Evolutionary conservation across 768 basidiomycete genomes (phyloP), one percentile per base, ranked within the genome.

Genomic region (Trametes villosa): DNA sequence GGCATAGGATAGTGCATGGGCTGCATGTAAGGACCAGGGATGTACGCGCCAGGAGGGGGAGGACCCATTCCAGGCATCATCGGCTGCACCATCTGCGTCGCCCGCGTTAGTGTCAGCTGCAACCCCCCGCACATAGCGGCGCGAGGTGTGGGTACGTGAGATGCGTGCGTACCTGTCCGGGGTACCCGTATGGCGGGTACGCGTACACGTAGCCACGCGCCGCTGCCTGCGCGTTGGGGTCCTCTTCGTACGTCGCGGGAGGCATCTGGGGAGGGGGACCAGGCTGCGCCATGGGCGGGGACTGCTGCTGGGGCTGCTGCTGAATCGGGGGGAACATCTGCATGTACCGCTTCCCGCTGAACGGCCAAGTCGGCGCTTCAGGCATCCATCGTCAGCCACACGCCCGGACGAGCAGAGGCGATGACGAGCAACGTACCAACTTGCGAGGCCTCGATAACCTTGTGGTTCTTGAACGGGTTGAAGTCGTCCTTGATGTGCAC

Each of bases 401-500:
- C 33, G 22, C 18, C 47, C 3, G 44, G 51, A 9, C 27, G 17
- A 44, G 50, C 3, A 13, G 11, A 47, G n/a, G 17, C 9, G 26
- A 30, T 7, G 36, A 22, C 15, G 7, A 44, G 36, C 26, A 15
- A 84, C 94, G 67, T 72, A 96, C 94, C 75, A 63, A 93, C 83
- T 70, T 85, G 81, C 26, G 83, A 75, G 8, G 94, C 85, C 54
- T 92, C 92, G 9, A 79, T 83, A 27, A 94, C 86, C 72, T 92
- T 92, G 70, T 84, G 83, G 68, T 89, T 85, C 76, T 92, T 93
- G 85, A 96, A 97, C 17, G 96, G 95, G 73, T 96, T 97, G 72
- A 99, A 99, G 71, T 98, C 96, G 67, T 97, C 94, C 77, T 96
- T 93, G 74, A 96, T 84, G 71, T 93, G 89, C 34, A 96, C 89